Conservation (phyloP, 1,284 basidiomycete species). For the Ceratobasidium theobromae region DNA sequence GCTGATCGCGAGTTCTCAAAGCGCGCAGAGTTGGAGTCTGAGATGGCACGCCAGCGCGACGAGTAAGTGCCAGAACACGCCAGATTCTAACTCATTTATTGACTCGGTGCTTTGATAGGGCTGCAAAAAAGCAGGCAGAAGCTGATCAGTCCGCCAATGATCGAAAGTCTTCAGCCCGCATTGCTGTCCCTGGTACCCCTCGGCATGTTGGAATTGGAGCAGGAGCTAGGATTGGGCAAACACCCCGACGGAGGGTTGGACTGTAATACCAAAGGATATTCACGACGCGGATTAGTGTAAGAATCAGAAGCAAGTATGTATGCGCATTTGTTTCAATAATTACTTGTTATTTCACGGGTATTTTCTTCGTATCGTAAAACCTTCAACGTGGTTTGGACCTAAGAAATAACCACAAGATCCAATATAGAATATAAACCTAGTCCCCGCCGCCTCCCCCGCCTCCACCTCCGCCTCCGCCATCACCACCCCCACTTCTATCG, state of each 20-base stretch:
- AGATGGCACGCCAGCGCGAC: constrained; percentile 85
- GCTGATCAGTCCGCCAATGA: constrained; percentile 63
- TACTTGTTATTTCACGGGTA: background rate
- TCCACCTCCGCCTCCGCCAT: background rate
- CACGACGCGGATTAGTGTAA: background rate
- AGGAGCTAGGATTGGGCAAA: constrained; percentile 58
- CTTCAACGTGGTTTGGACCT: too few relatives aligned
- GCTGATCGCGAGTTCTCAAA: constrained; percentile 88
- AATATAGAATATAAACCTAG: too few relatives aligned
- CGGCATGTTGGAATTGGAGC: constrained; percentile 60
- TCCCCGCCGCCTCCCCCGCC: background rate
- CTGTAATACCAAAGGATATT: background rate
- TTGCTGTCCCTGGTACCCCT: constrained; percentile 80
- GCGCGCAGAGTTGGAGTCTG: constrained; percentile 83
- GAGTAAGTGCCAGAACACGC: constrained; percentile 58
- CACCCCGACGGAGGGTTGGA: constrained; percentile 48
- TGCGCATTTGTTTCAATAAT: background rate
- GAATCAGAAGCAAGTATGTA: background rate
- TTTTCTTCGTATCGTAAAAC: too few relatives aligned
- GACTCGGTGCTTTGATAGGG: constrained; percentile 46
- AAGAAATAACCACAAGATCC: too few relatives aligned
- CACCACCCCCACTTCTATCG: background rate
- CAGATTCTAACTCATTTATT: constrained; percentile 17
- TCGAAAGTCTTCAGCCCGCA: constrained; percentile 61
- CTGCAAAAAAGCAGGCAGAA: constrained; percentile 64